Evolutionary conservation across 225 moss, liverwort and hornwort species (phyloP).

Genomic region (Pseudoscleropodium purum): DNA sequence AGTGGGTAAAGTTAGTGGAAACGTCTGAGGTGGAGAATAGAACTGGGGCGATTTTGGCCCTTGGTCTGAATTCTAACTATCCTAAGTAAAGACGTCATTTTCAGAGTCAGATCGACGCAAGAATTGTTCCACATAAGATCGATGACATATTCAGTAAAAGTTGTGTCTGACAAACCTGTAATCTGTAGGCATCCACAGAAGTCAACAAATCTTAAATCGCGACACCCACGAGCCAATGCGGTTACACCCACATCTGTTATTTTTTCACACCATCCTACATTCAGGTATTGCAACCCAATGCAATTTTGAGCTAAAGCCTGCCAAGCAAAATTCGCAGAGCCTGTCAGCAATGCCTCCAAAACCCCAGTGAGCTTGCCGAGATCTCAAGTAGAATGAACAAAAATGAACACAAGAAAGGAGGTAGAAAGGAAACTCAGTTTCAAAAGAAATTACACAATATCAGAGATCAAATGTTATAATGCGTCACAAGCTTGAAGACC

Average conservation of each 20-base stretch:
- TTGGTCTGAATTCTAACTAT: not conserved
- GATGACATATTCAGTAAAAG: not conserved
- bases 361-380: not conserved
- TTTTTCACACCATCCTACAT: conserved; percentile 90
- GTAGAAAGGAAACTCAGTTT: not conserved
- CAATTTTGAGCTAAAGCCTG: conserved; percentile 91
- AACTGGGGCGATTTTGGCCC: not conserved
- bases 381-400: not conserved
- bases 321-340: not conserved
- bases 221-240: conserved; percentile 74
- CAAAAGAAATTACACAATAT: not conserved
- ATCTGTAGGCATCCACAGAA: conserved; percentile 88
- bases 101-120: not conserved
- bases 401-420: not conserved
- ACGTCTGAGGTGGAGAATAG: not conserved
- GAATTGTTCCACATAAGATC: not conserved
- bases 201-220: conserved; percentile 75
- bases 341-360: not conserved
- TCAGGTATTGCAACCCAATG: conserved; percentile 65
- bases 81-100: not conserved
- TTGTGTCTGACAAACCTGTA: conserved; percentile 45
- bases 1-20: not conserved
- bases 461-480: not conserved
- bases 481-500: not conserved
- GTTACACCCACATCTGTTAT: conserved; percentile 84